Evolutionary conservation across 768 basidiomycete genomes (phyloP), one percentile per base, ranked within the genome.

Genomic region (Cyclocybe cylindracea): DNA sequence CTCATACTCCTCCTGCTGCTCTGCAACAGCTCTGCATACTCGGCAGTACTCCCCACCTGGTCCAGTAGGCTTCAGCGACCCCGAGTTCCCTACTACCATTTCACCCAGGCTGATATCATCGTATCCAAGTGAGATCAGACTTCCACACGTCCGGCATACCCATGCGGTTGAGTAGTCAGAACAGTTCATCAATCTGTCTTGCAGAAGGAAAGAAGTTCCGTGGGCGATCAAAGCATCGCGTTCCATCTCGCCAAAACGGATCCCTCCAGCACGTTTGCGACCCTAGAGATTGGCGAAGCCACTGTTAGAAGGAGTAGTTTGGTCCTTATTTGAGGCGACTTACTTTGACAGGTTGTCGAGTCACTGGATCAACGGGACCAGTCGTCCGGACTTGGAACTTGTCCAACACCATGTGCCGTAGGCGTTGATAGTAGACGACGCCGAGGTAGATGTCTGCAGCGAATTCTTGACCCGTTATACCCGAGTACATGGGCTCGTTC

Each of bases 181-280:
- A 67, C 97, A 99, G 73, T 99, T 99, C 97, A 99, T 98, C 66
- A 99, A 74, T 51, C 97, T 82, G 72, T 99, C 97, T 77, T 99
- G 97, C 18, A 99, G 83, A 37, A 99, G 79, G 86, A 97, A 99
- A 2, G 95, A 94, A 10, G 97, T 97, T 40, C 97, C 97, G 70
- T 99, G 97, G 3, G 97, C 97, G 60, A 99, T 95, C 46, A 99
- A 82, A 9, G 97, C 97, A 66, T 99, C 97, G 47, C 97, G 90
- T 71, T 99, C 97, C 97, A 99, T 99, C 76, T 99, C 97, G 61
- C 97, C 97, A 67, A 99, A 98, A 49, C 97, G 94, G 65, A 99
- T 99, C 63, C 97, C 97, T 62, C 97, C 97, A 39, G 91, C 93
- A 48, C 94, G 90, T 82, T 98, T 98, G 54, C 97, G 90, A 50